These are phyloP conservation scores for Malus domestica DNA, from an alignment of 306 rosid genomes.

Conservation along the genomic window ASM211411v1 NC_041799.1:37609501-37610000, in stretches of 20 bases:
- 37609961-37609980: too few species aligned
- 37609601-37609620: background rate
- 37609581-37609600: background rate
- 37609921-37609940: background rate
- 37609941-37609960: too few species aligned
- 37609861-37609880: background rate
- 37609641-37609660: conserved; percentile 1
- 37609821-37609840: background rate
- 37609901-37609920: background rate
- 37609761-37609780: background rate
- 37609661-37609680: background rate
- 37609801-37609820: background rate
- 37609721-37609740: background rate
- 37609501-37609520: conserved; percentile 95
- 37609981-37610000: too few species aligned
- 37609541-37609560: background rate
- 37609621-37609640: background rate
- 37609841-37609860: background rate
- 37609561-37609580: background rate
- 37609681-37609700: background rate
- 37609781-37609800: background rate
- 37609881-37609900: background rate
- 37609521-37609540: conserved; percentile 67
- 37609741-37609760: background rate
- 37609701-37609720: background rate